Conservation (phyloP, 805 yeast species). For the Blastobotrys americana region DNA sequence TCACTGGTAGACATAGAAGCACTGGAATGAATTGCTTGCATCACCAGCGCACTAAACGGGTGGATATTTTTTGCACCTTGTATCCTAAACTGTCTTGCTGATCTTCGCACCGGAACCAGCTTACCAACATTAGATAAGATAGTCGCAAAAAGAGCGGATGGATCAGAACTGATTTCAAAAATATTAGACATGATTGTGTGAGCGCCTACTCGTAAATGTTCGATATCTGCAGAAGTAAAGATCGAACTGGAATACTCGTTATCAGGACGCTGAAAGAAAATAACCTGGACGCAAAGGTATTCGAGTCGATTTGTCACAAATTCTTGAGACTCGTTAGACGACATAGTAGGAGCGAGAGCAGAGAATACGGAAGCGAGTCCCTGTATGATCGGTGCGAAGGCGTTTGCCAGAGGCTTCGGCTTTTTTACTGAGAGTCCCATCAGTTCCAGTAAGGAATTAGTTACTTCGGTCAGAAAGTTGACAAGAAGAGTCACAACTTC, state of each 20-base stretch:
- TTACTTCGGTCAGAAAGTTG: not conserved
- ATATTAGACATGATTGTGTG: not conserved
- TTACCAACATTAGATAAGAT: not conserved
- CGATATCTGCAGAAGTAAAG: not conserved
- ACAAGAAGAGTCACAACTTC: not conserved
- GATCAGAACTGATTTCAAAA: not conserved
- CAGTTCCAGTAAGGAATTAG: not conserved
- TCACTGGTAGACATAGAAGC: not conserved
- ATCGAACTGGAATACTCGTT: not conserved
- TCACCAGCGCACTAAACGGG: constrained; percentile 1
- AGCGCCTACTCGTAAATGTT: not conserved
- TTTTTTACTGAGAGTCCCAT: not conserved
- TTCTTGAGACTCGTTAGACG: not conserved
- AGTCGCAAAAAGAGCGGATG: not conserved
- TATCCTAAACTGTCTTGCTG: not conserved
- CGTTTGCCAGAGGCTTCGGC: not conserved
- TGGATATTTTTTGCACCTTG: constrained; percentile 1
- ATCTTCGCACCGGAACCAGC: not conserved
- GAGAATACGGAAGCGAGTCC: not conserved
- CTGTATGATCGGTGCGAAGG: not conserved
- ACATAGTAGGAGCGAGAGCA: not conserved
- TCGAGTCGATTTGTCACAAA: not conserved
- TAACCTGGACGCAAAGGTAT: not conserved
- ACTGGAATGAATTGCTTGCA: not conserved
- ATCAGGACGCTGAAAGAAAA: not conserved